Evolutionary conservation across 202 grass and related monocot genomes (phyloP), one percentile per base, ranked within the genome.

Genomic region (Thinopyrum obtusiflorum): DNA sequence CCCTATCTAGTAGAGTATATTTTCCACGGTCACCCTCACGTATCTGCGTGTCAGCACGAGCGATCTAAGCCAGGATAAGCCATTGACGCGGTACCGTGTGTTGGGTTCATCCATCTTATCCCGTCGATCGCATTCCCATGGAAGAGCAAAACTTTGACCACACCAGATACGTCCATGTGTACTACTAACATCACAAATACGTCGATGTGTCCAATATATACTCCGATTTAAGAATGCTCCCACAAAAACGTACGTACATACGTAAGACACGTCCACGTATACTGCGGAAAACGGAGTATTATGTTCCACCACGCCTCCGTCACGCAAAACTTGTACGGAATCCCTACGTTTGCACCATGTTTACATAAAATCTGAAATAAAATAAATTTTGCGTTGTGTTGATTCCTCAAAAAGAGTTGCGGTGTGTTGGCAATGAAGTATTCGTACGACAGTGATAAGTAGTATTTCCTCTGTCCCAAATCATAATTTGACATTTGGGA

Each of bases 31-130:
- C 57, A 18, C 66, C 9, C 11, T 73, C 66, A 77, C 10, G n/a
- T 65, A 14, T 37, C 12, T 17, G 33, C 81, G 61, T 67, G 74
- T 40, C 66, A 65, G 12, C 77, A 23, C 70, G 17, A 55, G 17
- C 32, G 29, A 13, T n/a, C 26, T 39, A 66, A 20, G 33, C 21
- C 8, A 66, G 81, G 81, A 80, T 80, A 5, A 80, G 57, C 74
- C 59, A 18, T 24, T 65, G 75, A 79, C 86, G 86, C 74, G 57
- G 11, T 80, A 65, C 63, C 81, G 73, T 28, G 66, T 32, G 60
- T 46, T 46, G 42, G 42, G 42, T 6, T 61, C 25, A 32, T 57
- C 49, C 47, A 20, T 26, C 36, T 33, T 42, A 47, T 15, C 65
- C 28, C 20, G 6, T 20, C 20, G 0, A 4, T 24, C 14, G 5